phyloP scores from a whole-genome alignment of 495 filamentous ascomycete species.

The Aspergillus cristatus region DNA sequence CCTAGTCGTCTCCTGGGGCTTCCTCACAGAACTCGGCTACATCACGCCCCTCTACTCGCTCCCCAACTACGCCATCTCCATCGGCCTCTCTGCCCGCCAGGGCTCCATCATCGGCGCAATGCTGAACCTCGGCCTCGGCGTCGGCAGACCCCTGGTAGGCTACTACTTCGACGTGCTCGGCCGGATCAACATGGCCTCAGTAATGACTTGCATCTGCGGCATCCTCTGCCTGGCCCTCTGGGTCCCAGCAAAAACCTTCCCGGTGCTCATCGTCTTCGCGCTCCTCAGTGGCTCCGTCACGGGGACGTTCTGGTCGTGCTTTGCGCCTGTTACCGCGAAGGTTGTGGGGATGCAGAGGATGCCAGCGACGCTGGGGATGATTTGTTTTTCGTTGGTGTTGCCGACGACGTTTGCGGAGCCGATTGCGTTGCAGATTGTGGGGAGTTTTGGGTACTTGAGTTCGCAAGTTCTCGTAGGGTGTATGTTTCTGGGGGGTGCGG shows the following conservation, averaged over 20 bases:
- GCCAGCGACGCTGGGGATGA: slow-evolving; percentile 50
- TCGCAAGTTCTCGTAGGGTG: slow-evolving; percentile 55
- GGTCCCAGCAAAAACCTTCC: slow-evolving; percentile 54
- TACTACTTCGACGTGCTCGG: slow-evolving; percentile 57
- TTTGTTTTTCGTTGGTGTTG: slow-evolving; percentile 56
- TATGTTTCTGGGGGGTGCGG: slow-evolving; percentile 50
- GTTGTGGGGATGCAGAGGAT: slow-evolving; percentile 56
- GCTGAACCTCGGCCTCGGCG: slow-evolving; percentile 54
- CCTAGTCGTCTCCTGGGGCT: slow-evolving; percentile 53
- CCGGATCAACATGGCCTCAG: slow-evolving; percentile 55
- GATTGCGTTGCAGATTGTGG: slow-evolving; percentile 52
- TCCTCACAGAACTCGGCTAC: slow-evolving; percentile 61
- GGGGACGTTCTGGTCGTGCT: slow-evolving; percentile 61
- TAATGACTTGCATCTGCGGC: slow-evolving; percentile 51
- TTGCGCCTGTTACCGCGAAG: slow-evolving; percentile 58
- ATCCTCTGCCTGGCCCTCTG: slow-evolving; percentile 58
- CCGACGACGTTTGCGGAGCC: slow-evolving; percentile 62
- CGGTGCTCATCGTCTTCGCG: slow-evolving; percentile 56
- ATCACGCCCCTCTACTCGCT: slow-evolving; percentile 64
- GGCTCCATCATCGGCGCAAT: slow-evolving; percentile 57
- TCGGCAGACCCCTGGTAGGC: slow-evolving; percentile 62
- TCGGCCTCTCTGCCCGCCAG: slow-evolving; percentile 55
- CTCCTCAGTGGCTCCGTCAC: slow-evolving; percentile 54
- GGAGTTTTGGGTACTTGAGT: slow-evolving; percentile 42
- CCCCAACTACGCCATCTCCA: slow-evolving; percentile 53